Evolutionary conservation across 2,329 filamentous ascomycete species (phyloP).

Genomic region (Akanthomyces dipterigenus): DNA sequence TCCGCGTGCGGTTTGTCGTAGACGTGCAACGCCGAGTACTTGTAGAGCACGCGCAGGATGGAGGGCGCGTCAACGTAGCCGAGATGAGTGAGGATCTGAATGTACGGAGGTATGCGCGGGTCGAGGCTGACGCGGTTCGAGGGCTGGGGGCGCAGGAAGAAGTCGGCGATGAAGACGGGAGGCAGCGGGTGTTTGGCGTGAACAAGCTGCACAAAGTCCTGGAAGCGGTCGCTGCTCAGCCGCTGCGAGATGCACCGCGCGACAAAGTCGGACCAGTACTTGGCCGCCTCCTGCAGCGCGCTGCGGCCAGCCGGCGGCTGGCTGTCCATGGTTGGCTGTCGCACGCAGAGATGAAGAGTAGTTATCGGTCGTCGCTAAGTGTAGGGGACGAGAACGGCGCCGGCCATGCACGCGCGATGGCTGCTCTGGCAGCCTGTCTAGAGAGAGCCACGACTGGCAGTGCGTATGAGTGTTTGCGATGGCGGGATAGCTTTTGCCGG

Average conservation of each 20-base stretch:
- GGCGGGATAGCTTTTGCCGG: background rate
- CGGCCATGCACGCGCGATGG: slow-evolving; percentile 5
- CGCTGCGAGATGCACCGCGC: slow-evolving; percentile 42
- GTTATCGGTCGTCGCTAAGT: background rate
- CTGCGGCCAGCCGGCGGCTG: slow-evolving; percentile 13
- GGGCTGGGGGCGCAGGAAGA: slow-evolving; percentile 50
- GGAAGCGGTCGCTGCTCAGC: slow-evolving; percentile 48
- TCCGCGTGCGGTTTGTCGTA: slow-evolving; percentile 11
- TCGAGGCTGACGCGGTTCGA: slow-evolving; percentile 46
- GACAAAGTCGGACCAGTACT: slow-evolving; percentile 47
- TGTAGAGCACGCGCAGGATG: slow-evolving; percentile 48
- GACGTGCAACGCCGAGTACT: slow-evolving; percentile 47
- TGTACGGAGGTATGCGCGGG: slow-evolving; percentile 52
- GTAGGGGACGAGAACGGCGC: background rate
- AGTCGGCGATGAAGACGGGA: slow-evolving; percentile 45
- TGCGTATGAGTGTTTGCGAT: background rate
- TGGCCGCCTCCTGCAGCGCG: slow-evolving; percentile 23
- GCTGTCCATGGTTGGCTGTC: background rate
- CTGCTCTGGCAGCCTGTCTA: background rate
- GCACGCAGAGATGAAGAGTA: background rate
- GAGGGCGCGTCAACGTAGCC: slow-evolving; percentile 47
- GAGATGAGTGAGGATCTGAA: slow-evolving; percentile 47
- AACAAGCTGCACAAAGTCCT: slow-evolving; percentile 42
- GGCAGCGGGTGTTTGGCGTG: slow-evolving; percentile 46
- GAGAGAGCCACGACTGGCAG: too few species aligned